A percentile compares a stretch with the other conserved stretches of the same genome.
Evolutionary conservation across 1,284 basidiomycete genomes (phyloP).

Genomic region (Athelia sp.): DNA sequence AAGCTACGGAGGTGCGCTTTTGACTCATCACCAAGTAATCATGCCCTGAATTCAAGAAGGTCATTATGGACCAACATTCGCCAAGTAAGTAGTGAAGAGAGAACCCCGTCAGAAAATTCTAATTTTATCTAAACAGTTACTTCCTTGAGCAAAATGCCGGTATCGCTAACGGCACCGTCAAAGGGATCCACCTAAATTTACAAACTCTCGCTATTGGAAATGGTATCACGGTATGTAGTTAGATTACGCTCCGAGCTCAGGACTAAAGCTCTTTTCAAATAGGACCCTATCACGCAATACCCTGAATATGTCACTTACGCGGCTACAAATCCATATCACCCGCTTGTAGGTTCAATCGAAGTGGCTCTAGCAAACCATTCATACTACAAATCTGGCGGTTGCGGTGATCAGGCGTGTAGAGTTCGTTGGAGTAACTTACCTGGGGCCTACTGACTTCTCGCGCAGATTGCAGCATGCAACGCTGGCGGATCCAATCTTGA

Average conservation of each 20-base stretch:
- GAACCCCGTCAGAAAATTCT: no score
- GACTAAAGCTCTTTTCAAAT: neutral
- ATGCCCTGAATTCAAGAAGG: neutral
- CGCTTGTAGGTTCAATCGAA: conserved; percentile 36
- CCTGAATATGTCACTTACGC: conserved; percentile 53
- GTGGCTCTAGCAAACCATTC: conserved; percentile 37
- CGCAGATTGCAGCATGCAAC: conserved; percentile 47
- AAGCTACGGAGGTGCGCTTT: conserved; percentile 54
- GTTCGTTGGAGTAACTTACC: neutral
- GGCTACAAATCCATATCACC: conserved; percentile 49
- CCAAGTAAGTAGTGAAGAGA: no score
- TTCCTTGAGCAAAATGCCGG: conserved; percentile 58
- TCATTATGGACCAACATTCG: neutral
- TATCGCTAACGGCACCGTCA: conserved; percentile 43
- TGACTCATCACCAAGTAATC: conserved; percentile 34
- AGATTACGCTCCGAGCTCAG: conserved; percentile 2
- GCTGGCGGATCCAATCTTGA: conserved; percentile 37
- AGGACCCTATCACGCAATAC: conserved; percentile 58
- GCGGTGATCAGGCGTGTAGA: conserved; percentile 36
- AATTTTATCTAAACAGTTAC: conserved; percentile 28
- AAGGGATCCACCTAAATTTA: conserved; percentile 51
- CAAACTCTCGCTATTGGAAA: conserved; percentile 59
- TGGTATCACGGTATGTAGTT: conserved; percentile 47
- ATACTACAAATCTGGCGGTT: conserved; percentile 42
- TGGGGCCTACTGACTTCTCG: neutral